Conservation (phyloP, 2,329 filamentous ascomycete genomes). For the Arachnopeziza araneosa region DNA sequence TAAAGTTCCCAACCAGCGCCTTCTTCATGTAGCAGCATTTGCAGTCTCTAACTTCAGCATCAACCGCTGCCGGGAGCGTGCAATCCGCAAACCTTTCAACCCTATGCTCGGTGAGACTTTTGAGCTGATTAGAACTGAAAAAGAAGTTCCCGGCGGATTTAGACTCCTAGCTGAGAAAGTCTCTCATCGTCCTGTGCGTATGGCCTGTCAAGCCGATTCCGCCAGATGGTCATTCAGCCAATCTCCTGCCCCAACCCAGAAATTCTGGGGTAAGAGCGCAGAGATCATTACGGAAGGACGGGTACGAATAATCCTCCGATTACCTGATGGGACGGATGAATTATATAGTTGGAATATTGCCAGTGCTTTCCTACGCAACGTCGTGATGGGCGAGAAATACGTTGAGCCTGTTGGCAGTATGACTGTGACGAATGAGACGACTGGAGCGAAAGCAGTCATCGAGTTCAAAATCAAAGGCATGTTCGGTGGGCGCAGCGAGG, state of each 20-base stretch:
- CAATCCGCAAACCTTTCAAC: constrained; percentile 94
- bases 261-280: constrained; percentile 97
- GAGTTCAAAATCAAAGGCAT: constrained; percentile 95
- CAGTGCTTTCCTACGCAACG: constrained; percentile 88
- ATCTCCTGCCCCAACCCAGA: constrained; percentile 82
- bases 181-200: constrained; percentile 81
- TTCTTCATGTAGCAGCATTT: constrained; percentile 84
- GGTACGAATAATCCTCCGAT: constrained; percentile 66
- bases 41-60: constrained; percentile 82
- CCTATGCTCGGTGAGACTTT: constrained; percentile 94
- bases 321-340: constrained; percentile 65
- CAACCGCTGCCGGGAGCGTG: constrained; percentile 78
- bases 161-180: constrained; percentile 95
- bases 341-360: constrained; percentile 84
- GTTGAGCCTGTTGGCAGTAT: constrained; percentile 90
- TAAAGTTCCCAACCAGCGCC: constrained; percentile 57
- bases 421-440: constrained; percentile 78
- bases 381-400: constrained; percentile 97
- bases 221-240: constrained; percentile 82
- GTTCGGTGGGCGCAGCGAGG: constrained; percentile 92
- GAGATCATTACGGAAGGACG: constrained; percentile 92
- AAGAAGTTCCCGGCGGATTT: constrained; percentile 66
- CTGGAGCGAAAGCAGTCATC: constrained; percentile 74
- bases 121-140: constrained; percentile 82
- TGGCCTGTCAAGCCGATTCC: constrained; percentile 90